phyloP scores from a whole-genome alignment of 768 basidiomycete species.

The Leccinum obscurum region DNA sequence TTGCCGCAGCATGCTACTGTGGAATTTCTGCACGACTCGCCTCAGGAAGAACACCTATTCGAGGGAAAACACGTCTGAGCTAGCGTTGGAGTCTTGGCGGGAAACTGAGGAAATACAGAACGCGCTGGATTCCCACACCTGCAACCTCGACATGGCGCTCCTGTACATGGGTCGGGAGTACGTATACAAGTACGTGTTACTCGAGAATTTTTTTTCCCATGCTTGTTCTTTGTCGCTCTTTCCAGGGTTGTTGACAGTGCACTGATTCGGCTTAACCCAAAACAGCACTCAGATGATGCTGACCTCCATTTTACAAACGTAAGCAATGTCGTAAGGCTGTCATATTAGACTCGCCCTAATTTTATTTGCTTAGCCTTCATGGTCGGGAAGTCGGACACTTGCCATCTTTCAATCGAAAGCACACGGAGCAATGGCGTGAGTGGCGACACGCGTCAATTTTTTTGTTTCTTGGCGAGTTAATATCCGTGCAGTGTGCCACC shows the following conservation, averaged over 20 bases:
- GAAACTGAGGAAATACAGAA: constrained; percentile 70
- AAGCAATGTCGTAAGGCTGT: constrained; percentile 28
- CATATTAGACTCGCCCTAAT: constrained; percentile 6
- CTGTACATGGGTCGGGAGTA: constrained; percentile 70
- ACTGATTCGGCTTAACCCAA: constrained; percentile 18
- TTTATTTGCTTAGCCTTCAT: constrained; percentile 45
- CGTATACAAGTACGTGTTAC: constrained; percentile 63
- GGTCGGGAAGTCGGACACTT: constrained; percentile 46
- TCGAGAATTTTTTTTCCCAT: constrained; percentile 11
- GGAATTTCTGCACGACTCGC: constrained; percentile 64
- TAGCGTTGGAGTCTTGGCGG: constrained; percentile 61
- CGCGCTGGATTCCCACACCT: constrained; percentile 63
- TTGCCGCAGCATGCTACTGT: constrained; percentile 79
- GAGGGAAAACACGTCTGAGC: constrained; percentile 55
- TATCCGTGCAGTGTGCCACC: constrained; percentile 56
- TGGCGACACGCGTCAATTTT: constrained; percentile 18
- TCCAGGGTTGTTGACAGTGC: constrained; percentile 12
- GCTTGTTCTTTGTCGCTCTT: constrained; percentile 8
- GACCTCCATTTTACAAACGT: constrained; percentile 65
- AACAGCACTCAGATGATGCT: constrained; percentile 63
- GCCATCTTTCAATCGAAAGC: constrained; percentile 65
- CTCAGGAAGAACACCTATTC: constrained; percentile 43
- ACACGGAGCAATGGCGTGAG: constrained; percentile 81
- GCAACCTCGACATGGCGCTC: constrained; percentile 68
- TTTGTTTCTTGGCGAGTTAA: constrained; percentile 5